Conservation (phyloP, 176 grass and related monocot species). For the Musa beccarii region DNA sequence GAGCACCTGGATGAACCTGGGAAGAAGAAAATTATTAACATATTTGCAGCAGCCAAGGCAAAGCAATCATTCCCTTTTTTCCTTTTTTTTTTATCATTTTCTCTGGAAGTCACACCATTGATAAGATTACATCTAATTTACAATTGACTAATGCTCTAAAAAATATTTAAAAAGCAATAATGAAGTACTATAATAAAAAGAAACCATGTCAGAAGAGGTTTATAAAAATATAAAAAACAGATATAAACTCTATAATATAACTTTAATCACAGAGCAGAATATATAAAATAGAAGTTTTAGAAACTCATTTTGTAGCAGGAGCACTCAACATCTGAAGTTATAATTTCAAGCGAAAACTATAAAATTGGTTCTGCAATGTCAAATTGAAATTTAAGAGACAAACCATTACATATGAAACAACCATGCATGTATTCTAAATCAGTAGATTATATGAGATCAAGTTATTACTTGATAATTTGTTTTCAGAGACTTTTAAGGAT, state of each 20-base stretch:
- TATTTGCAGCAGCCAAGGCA: conserved; percentile 15
- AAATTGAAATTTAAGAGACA: too few species aligned
- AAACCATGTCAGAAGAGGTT: neutral
- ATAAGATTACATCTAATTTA: neutral
- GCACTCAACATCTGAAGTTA: too few species aligned
- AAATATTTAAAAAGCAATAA: neutral
- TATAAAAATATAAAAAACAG: neutral
- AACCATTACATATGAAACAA: too few species aligned
- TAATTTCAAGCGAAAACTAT: too few species aligned
- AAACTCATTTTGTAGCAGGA: too few species aligned
- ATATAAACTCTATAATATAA: neutral
- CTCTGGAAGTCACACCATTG: neutral
- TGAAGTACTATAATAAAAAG: neutral
- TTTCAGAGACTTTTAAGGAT: too few species aligned
- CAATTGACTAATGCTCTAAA: neutral
- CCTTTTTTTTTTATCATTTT: neutral
- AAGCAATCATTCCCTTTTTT: neutral
- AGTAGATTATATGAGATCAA: too few species aligned
- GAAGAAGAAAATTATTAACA: conserved; percentile 15
- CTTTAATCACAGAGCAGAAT: too few species aligned
- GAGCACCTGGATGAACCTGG: conserved; percentile 88
- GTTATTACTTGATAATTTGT: too few species aligned
- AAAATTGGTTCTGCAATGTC: too few species aligned
- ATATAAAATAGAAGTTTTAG: too few species aligned
- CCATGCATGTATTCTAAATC: too few species aligned